Evolutionary conservation across 2,329 filamentous ascomycete genomes (phyloP).

Genomic region (Ascochyta pisi): DNA sequence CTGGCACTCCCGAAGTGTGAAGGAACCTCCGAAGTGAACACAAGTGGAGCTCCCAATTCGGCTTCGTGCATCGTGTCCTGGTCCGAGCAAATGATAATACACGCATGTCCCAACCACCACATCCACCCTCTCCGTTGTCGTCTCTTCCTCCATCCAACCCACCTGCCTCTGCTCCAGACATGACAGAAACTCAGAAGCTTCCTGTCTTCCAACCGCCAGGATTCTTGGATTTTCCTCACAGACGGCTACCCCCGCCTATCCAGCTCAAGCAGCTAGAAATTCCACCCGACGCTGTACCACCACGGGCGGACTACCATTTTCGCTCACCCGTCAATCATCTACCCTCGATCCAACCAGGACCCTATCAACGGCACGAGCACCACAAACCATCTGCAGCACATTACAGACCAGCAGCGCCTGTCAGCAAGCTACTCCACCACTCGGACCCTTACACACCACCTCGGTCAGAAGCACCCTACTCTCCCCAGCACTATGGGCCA

Average conservation of each 20-base stretch:
- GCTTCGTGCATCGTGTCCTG: constrained; percentile 51
- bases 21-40: constrained; percentile 46
- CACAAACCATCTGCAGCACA: constrained; percentile 31
- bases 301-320: constrained; percentile 48
- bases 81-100: constrained; percentile 51
- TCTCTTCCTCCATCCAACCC: constrained; percentile 51
- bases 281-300: constrained; percentile 47
- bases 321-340: constrained; percentile 49
- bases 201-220: constrained; percentile 50
- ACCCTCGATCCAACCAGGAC: constrained; percentile 46
- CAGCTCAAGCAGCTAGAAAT: constrained; percentile 51
- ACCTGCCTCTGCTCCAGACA: constrained; percentile 45
- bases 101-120: constrained; percentile 54
- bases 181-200: constrained; percentile 56
- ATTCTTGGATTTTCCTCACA: constrained; percentile 50
- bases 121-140: constrained; percentile 49
- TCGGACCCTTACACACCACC: constrained; percentile 50
- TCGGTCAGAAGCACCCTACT: constrained; percentile 49
- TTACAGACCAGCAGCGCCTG: constrained; percentile 39
- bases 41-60: constrained; percentile 49
- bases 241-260: constrained; percentile 50
- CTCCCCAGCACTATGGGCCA: constrained; percentile 49
- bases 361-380: constrained; percentile 39
- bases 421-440: constrained; percentile 47
- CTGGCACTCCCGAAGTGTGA: constrained; percentile 45